Conservation (phyloP, 2,329 filamentous ascomycete species). For the Penicillium verrucosum region DNA sequence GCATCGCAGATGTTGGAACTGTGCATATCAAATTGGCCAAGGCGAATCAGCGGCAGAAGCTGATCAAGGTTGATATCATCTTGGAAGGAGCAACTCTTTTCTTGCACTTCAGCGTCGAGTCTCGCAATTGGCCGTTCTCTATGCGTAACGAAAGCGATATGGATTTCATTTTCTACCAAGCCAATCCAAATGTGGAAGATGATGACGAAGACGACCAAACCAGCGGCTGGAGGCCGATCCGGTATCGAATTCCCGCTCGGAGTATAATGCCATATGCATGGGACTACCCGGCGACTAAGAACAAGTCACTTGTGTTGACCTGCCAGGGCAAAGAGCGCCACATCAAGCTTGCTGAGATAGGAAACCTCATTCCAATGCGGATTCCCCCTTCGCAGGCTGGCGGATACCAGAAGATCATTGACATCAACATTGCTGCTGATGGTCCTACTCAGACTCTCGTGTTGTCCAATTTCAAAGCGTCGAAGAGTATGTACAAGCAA, state of each 20-base stretch:
- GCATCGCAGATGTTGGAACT: slow-evolving; percentile 90
- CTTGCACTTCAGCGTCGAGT: slow-evolving; percentile 83
- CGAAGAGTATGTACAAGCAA: slow-evolving; percentile 84
- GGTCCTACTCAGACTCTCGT: slow-evolving; percentile 94
- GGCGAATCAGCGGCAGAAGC: slow-evolving; percentile 79
- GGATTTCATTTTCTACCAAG: slow-evolving; percentile 95
- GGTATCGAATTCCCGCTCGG: slow-evolving; percentile 84
- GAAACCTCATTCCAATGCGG: slow-evolving; percentile 92
- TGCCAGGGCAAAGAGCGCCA: slow-evolving; percentile 79
- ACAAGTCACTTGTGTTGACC: slow-evolving; percentile 83
- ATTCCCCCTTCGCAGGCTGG: slow-evolving; percentile 64
- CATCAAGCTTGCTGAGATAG: slow-evolving; percentile 93
- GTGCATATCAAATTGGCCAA: slow-evolving; percentile 92
- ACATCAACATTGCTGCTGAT: slow-evolving; percentile 92
- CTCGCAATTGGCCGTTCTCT: slow-evolving; percentile 95
- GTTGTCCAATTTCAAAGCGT: slow-evolving; percentile 87
- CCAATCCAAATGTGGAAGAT: slow-evolving; percentile 87
- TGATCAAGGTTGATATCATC: slow-evolving; percentile 83
- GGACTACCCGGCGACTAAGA: slow-evolving; percentile 98
- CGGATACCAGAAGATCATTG: slow-evolving; percentile 77
- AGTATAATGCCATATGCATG: slow-evolving; percentile 99
- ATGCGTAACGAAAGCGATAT: slow-evolving; percentile 98
- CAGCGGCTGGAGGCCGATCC: slow-evolving; percentile 86
- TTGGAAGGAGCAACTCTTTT: slow-evolving; percentile 94
- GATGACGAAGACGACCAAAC: slow-evolving; percentile 77